phyloP scores from a whole-genome alignment of 192 early-diverging fungal species.

The Pilaira anomala region DNA sequence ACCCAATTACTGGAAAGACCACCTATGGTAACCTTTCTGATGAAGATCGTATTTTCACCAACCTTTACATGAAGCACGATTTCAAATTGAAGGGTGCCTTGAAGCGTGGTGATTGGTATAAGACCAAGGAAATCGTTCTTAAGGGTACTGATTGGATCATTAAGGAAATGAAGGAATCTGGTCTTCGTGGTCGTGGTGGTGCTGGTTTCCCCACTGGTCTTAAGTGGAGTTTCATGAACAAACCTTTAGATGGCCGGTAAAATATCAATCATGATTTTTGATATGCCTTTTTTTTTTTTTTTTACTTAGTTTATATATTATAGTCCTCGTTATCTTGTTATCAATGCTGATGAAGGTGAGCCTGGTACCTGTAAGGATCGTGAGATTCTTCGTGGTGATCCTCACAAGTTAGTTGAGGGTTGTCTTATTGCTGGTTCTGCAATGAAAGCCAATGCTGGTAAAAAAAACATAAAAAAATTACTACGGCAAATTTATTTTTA shows the following conservation, averaged over 20 bases:
- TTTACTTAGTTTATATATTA: background rate
- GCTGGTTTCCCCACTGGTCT: constrained; percentile 97
- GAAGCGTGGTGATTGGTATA: constrained; percentile 98
- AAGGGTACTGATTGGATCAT: constrained; percentile 98
- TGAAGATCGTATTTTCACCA: constrained; percentile 97
- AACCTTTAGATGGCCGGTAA: constrained; percentile 74
- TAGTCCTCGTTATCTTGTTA: constrained; percentile 91
- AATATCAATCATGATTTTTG: background rate
- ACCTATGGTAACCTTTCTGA: constrained; percentile 75
- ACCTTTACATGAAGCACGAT: constrained; percentile 92
- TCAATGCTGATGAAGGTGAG: constrained; percentile 99
- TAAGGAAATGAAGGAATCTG: constrained; percentile 94
- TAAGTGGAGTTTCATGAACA: constrained; percentile 99
- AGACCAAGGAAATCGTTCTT: constrained; percentile 95
- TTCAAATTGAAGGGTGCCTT: constrained; percentile 83
- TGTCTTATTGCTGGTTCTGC: constrained; percentile 93
- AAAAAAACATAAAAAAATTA: constrained; percentile 41
- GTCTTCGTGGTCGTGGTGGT: constrained; percentile 91
- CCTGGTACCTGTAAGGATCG: constrained; percentile 99
- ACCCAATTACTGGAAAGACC: constrained; percentile 39
- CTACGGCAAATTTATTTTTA: constrained; percentile 41
- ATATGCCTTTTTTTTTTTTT: background rate
- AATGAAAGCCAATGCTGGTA: constrained; percentile 91
- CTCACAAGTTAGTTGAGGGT: constrained; percentile 97
- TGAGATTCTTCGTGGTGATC: constrained; percentile 59